A percentile compares a stretch with the other conserved stretches of the same genome.
phyloP scores from a whole-genome alignment of 2,329 filamentous ascomycete genomes.

The Metarhizium album region DNA sequence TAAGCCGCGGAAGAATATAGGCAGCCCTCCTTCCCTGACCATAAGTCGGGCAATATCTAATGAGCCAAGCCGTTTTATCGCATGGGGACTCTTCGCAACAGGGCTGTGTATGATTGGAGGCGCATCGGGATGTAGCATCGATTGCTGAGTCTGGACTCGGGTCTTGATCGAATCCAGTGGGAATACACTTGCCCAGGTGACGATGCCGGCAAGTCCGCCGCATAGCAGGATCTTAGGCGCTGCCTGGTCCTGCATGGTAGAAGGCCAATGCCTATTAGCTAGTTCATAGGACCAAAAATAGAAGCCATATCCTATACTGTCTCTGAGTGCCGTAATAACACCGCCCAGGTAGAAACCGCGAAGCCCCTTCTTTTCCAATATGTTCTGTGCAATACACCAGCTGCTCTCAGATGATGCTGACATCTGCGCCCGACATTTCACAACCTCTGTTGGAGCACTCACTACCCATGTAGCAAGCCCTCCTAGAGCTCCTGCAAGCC shows the following conservation, averaged over 20 bases:
- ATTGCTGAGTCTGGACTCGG: slow-evolving; percentile 66
- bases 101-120: not conserved
- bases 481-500: slow-evolving; percentile 68
- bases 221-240: slow-evolving; percentile 63
- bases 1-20: slow-evolving; percentile 62
- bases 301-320: slow-evolving; percentile 91
- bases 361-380: slow-evolving; percentile 46
- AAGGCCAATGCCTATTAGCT: slow-evolving; percentile 47
- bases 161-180: slow-evolving; percentile 91
- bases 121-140: slow-evolving; percentile 7
- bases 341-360: slow-evolving; percentile 75
- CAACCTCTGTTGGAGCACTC: slow-evolving; percentile 77
- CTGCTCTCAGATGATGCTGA: slow-evolving; percentile 38
- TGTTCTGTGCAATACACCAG: slow-evolving; percentile 51
- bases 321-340: slow-evolving; percentile 66
- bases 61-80: slow-evolving; percentile 33
- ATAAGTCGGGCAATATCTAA: slow-evolving; percentile 53
- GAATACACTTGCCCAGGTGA: slow-evolving; percentile 85
- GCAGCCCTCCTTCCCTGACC: slow-evolving; percentile 51
- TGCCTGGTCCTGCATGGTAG: slow-evolving; percentile 24
- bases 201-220: slow-evolving; percentile 76
- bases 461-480: slow-evolving; percentile 80
- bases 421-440: slow-evolving; percentile 82
- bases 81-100: not conserved
- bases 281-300: slow-evolving; percentile 94